Base-by-base conservation (phyloP, 257 asterid genomes). In the Nicotiana tomentosiformis region DNA sequence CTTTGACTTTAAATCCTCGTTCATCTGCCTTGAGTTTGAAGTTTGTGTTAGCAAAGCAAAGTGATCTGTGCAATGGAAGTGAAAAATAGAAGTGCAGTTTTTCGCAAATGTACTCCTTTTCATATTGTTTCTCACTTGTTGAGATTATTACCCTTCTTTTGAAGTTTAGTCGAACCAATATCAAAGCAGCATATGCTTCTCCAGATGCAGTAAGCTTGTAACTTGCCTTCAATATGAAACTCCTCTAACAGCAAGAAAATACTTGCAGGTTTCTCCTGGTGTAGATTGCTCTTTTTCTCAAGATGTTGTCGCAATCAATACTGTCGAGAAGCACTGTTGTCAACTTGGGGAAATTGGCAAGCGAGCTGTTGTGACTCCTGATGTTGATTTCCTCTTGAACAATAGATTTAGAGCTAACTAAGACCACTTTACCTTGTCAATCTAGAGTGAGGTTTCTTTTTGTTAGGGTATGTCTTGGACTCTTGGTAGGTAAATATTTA, bases 191-290 rank as follows among this genome's bases (percentile, higher is more conserved):
- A 79, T 80, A 5, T 70, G 14, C 58, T 70, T n/a, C 49, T 23
- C 61, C 60, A 23, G 6, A 23, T 46, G 12, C 37, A 46, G 78
- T 20, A 72, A 23, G 39, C 39, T 66, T 33, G 80, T 10, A 62
- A 49, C 76, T 37, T 53, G 29, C 16, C 33, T 29, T 35, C 77
- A 3, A 29, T 56, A 17, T 26, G 60, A 17, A 80, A 57, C 83
- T 76, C 49, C 57, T n/a, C 81, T 83, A 23, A 87, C 70, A 56
- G 4, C 68, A 32, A 64, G 74, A 55, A n/a, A 69, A 26, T 16
- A 60, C 53, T 23, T 86, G 90, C 94, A 95, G 98, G 97, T 95
- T 65, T 86, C 89, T 61, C 87, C 96, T 49, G 95, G 96, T 62
- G 14, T 77, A 5, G 88, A 87, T 3, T 62, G 82, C 83, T 32